Percentiles rank a stretch among this genome's conserved stretches.
Evolutionary conservation across 1,139 yeast species (phyloP).

Genomic region (Geotrichum candidum): DNA sequence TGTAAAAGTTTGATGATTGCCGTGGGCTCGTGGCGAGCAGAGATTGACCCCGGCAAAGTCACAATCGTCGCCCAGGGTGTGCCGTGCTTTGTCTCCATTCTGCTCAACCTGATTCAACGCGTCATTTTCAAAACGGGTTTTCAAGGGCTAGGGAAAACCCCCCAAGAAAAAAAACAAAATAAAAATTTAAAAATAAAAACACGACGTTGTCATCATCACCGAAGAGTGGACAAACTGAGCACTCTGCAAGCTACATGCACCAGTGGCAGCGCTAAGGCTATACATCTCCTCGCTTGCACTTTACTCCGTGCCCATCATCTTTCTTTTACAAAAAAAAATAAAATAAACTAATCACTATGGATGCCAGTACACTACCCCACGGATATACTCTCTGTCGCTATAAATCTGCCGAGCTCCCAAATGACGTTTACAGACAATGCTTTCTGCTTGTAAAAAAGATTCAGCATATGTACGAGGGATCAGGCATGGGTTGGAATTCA

Average conservation of each 20-base stretch:
- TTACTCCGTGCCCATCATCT: neutral
- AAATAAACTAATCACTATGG: neutral
- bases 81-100: neutral
- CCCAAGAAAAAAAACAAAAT: neutral
- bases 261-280: neutral
- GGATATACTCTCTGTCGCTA: neutral
- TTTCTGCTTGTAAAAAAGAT: conserved; percentile 28
- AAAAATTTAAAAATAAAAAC: neutral
- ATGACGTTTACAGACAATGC: conserved; percentile 22
- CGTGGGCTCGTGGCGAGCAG: neutral
- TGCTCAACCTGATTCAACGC: neutral
- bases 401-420: conserved; percentile 2
- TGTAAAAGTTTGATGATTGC: neutral
- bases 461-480: conserved; percentile 26
- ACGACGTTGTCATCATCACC: neutral
- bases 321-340: neutral
- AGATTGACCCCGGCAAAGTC: neutral
- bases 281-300: neutral
- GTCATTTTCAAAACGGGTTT: neutral
- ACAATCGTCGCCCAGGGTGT: neutral
- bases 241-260: neutral
- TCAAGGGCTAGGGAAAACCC: neutral
- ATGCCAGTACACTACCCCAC: neutral
- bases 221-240: neutral
- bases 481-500: conserved; percentile 43